Conservation (phyloP, 2,329 filamentous ascomycete genomes). For the Pestalotiopsis sp. region DNA sequence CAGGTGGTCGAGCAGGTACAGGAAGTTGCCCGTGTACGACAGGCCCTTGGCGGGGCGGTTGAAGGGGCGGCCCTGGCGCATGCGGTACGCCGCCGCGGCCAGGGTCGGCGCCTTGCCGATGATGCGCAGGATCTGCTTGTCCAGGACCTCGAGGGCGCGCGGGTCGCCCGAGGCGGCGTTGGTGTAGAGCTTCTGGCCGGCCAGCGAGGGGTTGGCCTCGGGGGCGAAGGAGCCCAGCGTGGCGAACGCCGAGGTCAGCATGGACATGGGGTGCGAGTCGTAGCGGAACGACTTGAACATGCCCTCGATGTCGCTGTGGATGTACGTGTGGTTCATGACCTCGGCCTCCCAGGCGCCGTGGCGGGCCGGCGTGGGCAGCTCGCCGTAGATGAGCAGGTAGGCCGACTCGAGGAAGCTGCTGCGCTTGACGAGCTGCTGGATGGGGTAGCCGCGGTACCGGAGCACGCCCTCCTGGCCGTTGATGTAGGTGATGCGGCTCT, state of each 20-base stretch:
- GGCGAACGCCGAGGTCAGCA: constrained; percentile 50
- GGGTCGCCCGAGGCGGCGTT: constrained; percentile 41
- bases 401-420: constrained; percentile 50
- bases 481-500: constrained; percentile 52
- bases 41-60: constrained; percentile 46
- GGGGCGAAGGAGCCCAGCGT: constrained; percentile 50
- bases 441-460: constrained; percentile 52
- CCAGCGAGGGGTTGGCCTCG: constrained; percentile 50
- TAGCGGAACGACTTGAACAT: constrained; percentile 53
- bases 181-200: constrained; percentile 50
- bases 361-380: constrained; percentile 45
- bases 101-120: constrained; percentile 52
- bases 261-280: constrained; percentile 53
- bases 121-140: constrained; percentile 53
- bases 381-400: constrained; percentile 52
- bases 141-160: constrained; percentile 42
- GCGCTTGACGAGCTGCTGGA: constrained; percentile 49
- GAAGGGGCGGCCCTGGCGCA: constrained; percentile 51
- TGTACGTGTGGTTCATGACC: constrained; percentile 51
- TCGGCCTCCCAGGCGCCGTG: constrained; percentile 43
- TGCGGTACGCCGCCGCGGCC: constrained; percentile 51
- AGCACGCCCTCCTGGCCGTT: constrained; percentile 52
- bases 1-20: constrained; percentile 54
- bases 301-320: constrained; percentile 48
- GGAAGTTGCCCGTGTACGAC: constrained; percentile 55